These are phyloP conservation scores for Acarospora socialis DNA, from an alignment of 2,329 filamentous ascomycete genomes.

Conservation along the genomic window DNA sequence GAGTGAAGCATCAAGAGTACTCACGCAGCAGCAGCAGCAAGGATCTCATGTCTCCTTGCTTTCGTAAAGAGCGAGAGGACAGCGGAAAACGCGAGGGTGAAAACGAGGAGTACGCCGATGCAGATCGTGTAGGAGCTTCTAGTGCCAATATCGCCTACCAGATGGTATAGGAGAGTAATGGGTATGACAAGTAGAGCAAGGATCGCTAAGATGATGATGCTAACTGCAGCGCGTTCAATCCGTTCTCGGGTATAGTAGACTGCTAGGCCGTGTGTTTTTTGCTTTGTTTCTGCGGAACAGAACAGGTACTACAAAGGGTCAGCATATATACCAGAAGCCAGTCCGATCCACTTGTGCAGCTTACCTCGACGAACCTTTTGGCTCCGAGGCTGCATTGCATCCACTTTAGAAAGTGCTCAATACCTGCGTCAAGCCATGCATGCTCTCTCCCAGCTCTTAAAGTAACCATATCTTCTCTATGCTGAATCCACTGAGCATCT, in stretches of 20 bases:
- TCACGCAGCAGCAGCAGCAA: constrained; percentile 17
- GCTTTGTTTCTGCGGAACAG: constrained; percentile 6
- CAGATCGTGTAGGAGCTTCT: constrained; percentile 3
- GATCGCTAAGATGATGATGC: constrained; percentile 13
- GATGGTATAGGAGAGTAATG: constrained; percentile 12
- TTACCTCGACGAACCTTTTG: constrained; percentile 8
- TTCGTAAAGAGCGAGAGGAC: constrained; percentile 13
- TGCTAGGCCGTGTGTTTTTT: constrained; percentile 5
- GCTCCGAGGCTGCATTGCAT: constrained; percentile 9
- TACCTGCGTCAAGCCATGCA: constrained; percentile 25
- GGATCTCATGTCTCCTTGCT: constrained; percentile 17
- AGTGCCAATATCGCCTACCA: constrained; percentile 7
- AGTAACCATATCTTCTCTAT: constrained; percentile 28
- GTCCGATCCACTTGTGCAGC: neutral
- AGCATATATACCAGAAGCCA: neutral
- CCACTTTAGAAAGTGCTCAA: constrained; percentile 19
- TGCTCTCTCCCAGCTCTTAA: constrained; percentile 25
- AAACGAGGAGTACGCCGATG: constrained; percentile 10
- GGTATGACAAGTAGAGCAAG: constrained; percentile 14
- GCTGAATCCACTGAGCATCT: constrained; percentile 21
- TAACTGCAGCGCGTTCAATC: constrained; percentile 6
- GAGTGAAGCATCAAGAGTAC: no score
- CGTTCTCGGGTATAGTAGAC: constrained; percentile 12
- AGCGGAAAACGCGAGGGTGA: constrained; percentile 14
- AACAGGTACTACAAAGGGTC: constrained; percentile 9